These are phyloP conservation scores for Suhomyces taliae DNA, from an alignment of 1,139 yeast species.

Conservation along the genomic window DNA sequence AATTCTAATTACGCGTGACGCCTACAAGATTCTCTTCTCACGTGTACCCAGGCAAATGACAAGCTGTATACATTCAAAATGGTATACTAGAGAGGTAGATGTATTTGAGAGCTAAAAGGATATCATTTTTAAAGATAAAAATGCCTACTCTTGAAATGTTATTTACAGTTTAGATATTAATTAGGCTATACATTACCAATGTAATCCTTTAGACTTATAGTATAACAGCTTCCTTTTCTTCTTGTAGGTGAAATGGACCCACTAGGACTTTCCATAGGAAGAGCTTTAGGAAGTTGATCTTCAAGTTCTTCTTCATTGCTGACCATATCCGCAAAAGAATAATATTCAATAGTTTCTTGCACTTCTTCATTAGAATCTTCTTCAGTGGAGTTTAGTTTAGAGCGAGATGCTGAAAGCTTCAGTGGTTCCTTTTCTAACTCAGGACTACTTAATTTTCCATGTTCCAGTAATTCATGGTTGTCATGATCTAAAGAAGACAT, in stretches of 20 bases:
- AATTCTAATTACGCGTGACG: conserved; percentile 4
- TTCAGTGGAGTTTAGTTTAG: conserved; percentile 1
- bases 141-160: neutral
- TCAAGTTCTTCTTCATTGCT: conserved; percentile 16
- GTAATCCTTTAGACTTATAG: conserved; percentile 24
- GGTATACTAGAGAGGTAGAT: neutral
- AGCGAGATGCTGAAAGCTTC: neutral
- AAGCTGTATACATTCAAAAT: no score
- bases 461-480: neutral
- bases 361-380: conserved; percentile 5
- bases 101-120: neutral
- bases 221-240: conserved; percentile 18
- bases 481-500: conserved; percentile 21
- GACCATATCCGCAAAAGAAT: conserved; percentile 36
- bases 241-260: conserved; percentile 1
- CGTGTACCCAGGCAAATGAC: neutral
- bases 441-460: neutral
- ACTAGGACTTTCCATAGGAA: neutral
- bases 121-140: neutral
- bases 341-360: conserved; percentile 27
- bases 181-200: conserved; percentile 13
- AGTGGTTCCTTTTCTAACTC: neutral
- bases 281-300: no score
- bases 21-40: neutral
- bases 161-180: neutral